Percentiles rank a stretch among this genome's conserved stretches.
phyloP scores from a whole-genome alignment of 305 asterid genomes.

The Solanum hybrid region DNA sequence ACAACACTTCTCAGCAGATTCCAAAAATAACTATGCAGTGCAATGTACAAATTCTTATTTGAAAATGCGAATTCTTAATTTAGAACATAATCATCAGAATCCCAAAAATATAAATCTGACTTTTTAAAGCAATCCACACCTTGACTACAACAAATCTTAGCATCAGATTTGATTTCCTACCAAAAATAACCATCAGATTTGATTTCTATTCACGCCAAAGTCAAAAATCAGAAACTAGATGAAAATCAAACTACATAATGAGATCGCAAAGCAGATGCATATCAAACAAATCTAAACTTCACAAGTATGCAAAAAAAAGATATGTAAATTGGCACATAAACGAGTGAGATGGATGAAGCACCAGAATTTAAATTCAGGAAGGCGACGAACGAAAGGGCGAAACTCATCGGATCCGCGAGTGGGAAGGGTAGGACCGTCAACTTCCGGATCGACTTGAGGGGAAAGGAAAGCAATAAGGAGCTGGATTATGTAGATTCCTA shows the following conservation, averaged over 20 bases:
- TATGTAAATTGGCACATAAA: background rate
- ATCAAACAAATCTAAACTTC: background rate
- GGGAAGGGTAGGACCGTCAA: constrained; percentile 78
- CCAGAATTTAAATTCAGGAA: constrained; percentile 98
- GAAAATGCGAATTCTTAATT: background rate
- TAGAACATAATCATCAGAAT: background rate
- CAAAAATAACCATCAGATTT: background rate
- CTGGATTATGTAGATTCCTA: constrained; percentile 88
- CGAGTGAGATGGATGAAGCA: constrained; percentile 1
- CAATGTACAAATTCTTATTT: background rate
- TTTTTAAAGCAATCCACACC: background rate
- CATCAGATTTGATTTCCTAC: background rate
- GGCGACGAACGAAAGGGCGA: constrained; percentile 96
- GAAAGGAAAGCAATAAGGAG: constrained; percentile 83
- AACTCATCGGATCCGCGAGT: constrained; percentile 94
- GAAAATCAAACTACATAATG: background rate
- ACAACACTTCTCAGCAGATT: background rate
- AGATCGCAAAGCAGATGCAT: background rate
- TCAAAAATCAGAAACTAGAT: background rate
- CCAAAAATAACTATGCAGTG: background rate
- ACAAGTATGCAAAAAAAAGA: background rate
- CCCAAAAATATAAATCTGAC: background rate
- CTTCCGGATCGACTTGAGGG: constrained; percentile 96
- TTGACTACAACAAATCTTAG: background rate
- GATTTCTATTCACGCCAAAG: background rate